Evolutionary conservation across 257 asterid species (phyloP), one percentile per base, ranked within the genome.

Genomic region (Rhazya stricta): DNA sequence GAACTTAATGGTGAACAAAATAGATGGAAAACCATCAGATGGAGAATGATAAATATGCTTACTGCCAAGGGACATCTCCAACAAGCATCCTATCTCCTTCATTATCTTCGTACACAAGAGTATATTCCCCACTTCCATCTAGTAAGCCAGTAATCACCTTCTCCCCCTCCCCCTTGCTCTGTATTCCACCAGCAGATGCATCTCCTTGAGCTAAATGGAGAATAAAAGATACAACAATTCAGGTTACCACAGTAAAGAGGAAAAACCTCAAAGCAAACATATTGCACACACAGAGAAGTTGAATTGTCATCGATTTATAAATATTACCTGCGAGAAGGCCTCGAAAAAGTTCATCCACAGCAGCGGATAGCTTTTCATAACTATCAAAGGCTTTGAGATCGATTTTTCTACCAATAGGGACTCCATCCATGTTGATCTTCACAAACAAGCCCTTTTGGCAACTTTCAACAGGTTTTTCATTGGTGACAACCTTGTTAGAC

Each of bases 21-120:
- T 16, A 34, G 9, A 76, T 61, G 2, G 82, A 79, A 74, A 9
- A 45, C 83, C 51, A 85, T 81, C 77, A 75, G 81, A 77, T 79
- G 74, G 81, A 79, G n/a, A 53, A 46, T 30, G 43, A 46, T 30
- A 68, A 60, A 83, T 87, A 85, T 85, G 88, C 97, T 89, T 90
- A 94, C 98, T 85, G 89, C 98, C 98, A 92, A 67, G 97, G 97
- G 78, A 94, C 97, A 88, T 94, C 97, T 63, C 97, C 97, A 74
- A 92, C 99, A 78, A 94, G 99, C 97, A 92, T 90, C 81, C 91
- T 92, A 84, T 94, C 99, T 63, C 99, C 99, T 87, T 94, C 99
- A 75, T 92, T 86, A 87, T 94, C 97, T 81, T 94, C 99, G 84
- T 92, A 94, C 53, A 94, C 96, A 34, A 94, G 97, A 63, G 97